These are phyloP conservation scores for Moesziomyces sp. DNA, from an alignment of 1,284 basidiomycete genomes.

Conservation along the genomic window DNA sequence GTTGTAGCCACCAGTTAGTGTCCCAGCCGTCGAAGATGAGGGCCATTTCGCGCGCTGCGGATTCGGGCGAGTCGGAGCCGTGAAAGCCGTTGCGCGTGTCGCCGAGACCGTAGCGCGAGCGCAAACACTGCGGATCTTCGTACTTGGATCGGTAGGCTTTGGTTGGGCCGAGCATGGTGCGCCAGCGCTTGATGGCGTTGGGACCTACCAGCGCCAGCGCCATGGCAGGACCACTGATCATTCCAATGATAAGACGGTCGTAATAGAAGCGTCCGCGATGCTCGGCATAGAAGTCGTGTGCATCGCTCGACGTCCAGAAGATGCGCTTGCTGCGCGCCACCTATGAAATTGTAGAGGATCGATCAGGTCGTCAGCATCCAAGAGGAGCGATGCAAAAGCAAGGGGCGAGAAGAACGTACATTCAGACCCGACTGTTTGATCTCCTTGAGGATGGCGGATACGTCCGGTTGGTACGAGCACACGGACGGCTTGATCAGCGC, in stretches of 20 bases:
- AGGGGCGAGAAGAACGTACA: constrained; percentile 3
- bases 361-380: no score
- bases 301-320: constrained; percentile 59
- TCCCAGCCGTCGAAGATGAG: constrained; percentile 59
- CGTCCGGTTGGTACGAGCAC: constrained; percentile 58
- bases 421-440: constrained; percentile 47
- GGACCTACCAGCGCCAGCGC: constrained; percentile 60
- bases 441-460: constrained; percentile 47
- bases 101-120: constrained; percentile 58
- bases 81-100: constrained; percentile 67
- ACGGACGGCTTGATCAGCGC: constrained; percentile 65
- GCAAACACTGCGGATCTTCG: constrained; percentile 42
- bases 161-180: constrained; percentile 60
- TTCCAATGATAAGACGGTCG: constrained; percentile 59
- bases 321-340: constrained; percentile 52
- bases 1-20: constrained; percentile 46
- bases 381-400: not conserved
- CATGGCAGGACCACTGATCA: constrained; percentile 61
- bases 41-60: constrained; percentile 42
- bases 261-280: constrained; percentile 65
- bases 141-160: constrained; percentile 63
- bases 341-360: not conserved
- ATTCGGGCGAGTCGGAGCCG: constrained; percentile 45
- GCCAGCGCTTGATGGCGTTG: constrained; percentile 56
- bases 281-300: constrained; percentile 62